Conservation (phyloP, 495 filamentous ascomycete species). For the Daldinia bambusicola region DNA sequence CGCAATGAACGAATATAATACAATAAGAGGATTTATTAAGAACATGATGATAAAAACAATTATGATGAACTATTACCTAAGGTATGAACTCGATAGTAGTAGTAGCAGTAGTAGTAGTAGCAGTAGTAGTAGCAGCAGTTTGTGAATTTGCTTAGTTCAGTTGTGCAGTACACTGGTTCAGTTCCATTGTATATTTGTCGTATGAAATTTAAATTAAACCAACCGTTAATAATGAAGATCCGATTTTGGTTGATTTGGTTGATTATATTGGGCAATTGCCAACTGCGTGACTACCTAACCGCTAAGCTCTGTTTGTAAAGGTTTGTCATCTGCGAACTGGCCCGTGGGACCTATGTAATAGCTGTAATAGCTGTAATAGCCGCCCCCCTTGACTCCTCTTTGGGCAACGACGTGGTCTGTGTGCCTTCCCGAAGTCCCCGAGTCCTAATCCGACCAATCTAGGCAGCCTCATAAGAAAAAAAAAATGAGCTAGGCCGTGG, state of each 20-base stretch:
- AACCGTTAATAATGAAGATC: conserved; percentile 33
- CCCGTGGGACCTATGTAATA: conserved; percentile 2
- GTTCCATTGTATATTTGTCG: not conserved
- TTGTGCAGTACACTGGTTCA: not conserved
- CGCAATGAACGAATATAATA: conserved; percentile 22
- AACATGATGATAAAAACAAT: conserved; percentile 16
- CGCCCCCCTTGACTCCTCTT: conserved; percentile 16
- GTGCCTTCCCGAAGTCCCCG: conserved; percentile 28
- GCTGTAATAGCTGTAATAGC: conserved; percentile 4
- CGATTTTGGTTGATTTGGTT: conserved; percentile 1
- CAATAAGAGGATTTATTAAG: conserved; percentile 19
- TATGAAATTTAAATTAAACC: conserved; percentile 16
- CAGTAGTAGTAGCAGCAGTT: not conserved
- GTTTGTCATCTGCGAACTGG: conserved; percentile 5
- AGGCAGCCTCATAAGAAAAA: conserved; percentile 23
- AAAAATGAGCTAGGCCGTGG: not conserved
- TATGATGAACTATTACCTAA: not conserved
- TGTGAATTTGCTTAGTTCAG: not conserved
- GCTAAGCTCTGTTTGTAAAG: conserved; percentile 23
- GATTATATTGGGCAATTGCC: conserved; percentile 36
- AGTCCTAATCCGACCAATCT: conserved; percentile 18
- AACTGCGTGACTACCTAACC: not conserved
- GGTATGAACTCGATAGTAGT: not conserved
- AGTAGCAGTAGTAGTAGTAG: not conserved
- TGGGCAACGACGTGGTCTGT: conserved; percentile 37